Base-by-base conservation (phyloP, 768 basidiomycete species). In the Naganishia kalamii region DNA sequence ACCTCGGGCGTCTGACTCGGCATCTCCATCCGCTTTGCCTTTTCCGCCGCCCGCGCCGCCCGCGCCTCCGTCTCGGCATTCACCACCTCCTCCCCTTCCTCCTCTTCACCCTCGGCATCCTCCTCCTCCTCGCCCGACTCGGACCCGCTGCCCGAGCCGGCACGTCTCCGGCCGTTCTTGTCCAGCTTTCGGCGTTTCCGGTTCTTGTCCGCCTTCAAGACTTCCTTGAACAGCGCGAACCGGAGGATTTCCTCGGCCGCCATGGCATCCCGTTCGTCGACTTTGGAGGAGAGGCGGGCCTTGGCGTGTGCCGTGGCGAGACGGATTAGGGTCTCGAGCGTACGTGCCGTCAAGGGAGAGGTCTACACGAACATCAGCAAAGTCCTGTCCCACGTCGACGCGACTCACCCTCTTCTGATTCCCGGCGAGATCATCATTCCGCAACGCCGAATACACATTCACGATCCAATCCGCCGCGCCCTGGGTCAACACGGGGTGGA, bases 301-400 rank as follows among this genome's bases (percentile, higher is more conserved):
- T 99, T 99, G 48, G 96, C 96, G 79, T 99, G 96, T 0, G 96
- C 96, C 19, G 94, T 99, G 4, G 96, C 86, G 10, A 99, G 84
- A 82, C 96, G 96, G 78, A 99, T 99, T 51, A 99, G 84, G 0
- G 96, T 99, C 79, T 99, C 96, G 65, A 99, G 86, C 3, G 96
- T 96, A 84, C 96, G 93, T 21, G 96, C 94, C 2, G 96, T 99
- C 71, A 99, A 81, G 11, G 96, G 96, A 4, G 94, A 89, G 4
- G 96, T 99, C 94, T 98, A 71, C 60, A 60, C 68, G 27, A 46
- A 11, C 21, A 49, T 50, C 29, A 60, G 57, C 40, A 8, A 6
- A 13, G 35, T 19, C 19, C 30, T 25, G 6, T 33, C 15, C 10
- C 2, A 40, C 37, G 59, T 8, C 60, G 27, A 13, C 46, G 19